These are phyloP conservation scores for Mesembryanthemum crystallinum DNA, from an alignment of 148 eudicot genomes.

Conservation along the genomic window DNA sequence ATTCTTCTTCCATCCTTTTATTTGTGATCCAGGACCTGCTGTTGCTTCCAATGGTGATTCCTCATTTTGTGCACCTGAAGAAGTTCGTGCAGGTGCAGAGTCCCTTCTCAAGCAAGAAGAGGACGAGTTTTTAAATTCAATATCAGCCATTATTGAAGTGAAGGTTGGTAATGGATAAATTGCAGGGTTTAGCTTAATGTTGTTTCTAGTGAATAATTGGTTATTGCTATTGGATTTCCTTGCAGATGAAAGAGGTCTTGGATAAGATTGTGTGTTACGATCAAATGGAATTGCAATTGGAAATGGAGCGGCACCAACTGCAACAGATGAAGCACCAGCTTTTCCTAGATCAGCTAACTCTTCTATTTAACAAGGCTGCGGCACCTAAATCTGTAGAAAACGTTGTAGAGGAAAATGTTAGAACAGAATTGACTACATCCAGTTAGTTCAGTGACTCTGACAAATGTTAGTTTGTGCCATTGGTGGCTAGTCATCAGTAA, in stretches of 20 bases:
- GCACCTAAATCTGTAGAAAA: conserved; percentile 39
- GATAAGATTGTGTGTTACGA: conserved; percentile 56
- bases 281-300: conserved; percentile 64
- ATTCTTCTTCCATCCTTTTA: not conserved
- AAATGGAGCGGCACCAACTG: conserved; percentile 61
- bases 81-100: conserved; percentile 49
- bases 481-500: not conserved
- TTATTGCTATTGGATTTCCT: conserved; percentile 15
- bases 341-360: conserved; percentile 70
- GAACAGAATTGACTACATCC: conserved; percentile 30
- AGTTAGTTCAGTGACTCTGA: conserved; percentile 6
- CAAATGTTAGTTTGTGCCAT: not conserved
- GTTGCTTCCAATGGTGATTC: conserved; percentile 35
- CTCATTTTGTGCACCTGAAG: conserved; percentile 31
- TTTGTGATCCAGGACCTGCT: conserved; percentile 41
- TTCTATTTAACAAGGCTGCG: conserved; percentile 47
- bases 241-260: conserved; percentile 55
- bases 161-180: conserved; percentile 50
- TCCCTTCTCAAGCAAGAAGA: conserved; percentile 66
- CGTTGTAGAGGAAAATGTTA: conserved; percentile 28
- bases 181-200: not conserved
- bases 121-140: conserved; percentile 54
- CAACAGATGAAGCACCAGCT: conserved; percentile 66
- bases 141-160: conserved; percentile 54
- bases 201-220: not conserved